These are phyloP conservation scores for Glycine tomentella DNA, from an alignment of 306 rosid species.

Conservation along the genomic window DNA sequence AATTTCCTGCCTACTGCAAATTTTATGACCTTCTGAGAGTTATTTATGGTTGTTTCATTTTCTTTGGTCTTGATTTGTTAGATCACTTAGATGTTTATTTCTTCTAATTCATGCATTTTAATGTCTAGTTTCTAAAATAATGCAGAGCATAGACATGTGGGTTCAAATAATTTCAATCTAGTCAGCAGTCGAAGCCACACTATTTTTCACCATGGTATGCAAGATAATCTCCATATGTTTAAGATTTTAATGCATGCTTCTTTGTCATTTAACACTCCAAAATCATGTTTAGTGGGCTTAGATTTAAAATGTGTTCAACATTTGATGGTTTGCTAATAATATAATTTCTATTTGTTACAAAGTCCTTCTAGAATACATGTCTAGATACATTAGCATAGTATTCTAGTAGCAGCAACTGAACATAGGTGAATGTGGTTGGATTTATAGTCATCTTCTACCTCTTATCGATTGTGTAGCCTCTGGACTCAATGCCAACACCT, in stretches of 20 bases:
- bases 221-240: slow-evolving; percentile 40
- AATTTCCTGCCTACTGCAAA: slow-evolving; percentile 22
- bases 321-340: slow-evolving; percentile 35
- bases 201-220: slow-evolving; percentile 86
- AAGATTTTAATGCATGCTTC: slow-evolving; percentile 25
- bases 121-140: slow-evolving; percentile 40
- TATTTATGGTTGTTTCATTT: slow-evolving; percentile 18
- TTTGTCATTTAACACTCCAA: neutral
- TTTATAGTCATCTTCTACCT: too few relatives aligned
- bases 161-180: slow-evolving; percentile 88
- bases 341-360: slow-evolving; percentile 16
- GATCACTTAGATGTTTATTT: slow-evolving; percentile 16
- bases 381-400: neutral
- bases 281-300: neutral
- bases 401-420: slow-evolving; percentile 2
- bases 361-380: neutral
- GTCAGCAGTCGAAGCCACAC: slow-evolving; percentile 96
- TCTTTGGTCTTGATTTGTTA: slow-evolving; percentile 21
- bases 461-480: too few relatives aligned
- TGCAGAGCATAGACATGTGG: slow-evolving; percentile 94
- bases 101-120: slow-evolving; percentile 38
- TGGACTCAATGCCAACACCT: too few relatives aligned
- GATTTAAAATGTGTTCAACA: slow-evolving; percentile 10
- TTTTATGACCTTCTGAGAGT: slow-evolving; percentile 7
- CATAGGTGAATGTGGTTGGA: neutral